Evolutionary conservation across 2,329 filamentous ascomycete genomes (phyloP).

Genomic region (Nemania sp.): DNA sequence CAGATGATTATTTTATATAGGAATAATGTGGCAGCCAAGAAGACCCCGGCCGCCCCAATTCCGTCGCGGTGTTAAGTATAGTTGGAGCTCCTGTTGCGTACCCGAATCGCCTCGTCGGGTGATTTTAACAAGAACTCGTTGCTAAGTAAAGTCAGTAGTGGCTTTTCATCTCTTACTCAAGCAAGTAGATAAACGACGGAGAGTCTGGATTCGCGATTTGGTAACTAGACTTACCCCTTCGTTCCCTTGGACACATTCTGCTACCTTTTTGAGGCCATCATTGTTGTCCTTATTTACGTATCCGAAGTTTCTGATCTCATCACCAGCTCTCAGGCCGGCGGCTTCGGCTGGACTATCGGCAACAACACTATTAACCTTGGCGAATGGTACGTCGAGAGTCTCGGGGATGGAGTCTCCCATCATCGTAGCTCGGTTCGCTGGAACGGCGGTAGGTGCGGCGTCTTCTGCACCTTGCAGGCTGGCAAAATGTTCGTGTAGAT

Average conservation of each 20-base stretch:
- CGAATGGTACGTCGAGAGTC: constrained; percentile 71
- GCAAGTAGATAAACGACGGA: not conserved
- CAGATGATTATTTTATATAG: constrained; percentile 63
- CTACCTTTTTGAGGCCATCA: constrained; percentile 85
- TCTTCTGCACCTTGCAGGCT: constrained; percentile 67
- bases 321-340: constrained; percentile 83
- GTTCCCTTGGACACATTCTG: constrained; percentile 89
- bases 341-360: constrained; percentile 81
- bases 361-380: constrained; percentile 88
- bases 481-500: constrained; percentile 92
- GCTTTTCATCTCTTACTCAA: constrained; percentile 6
- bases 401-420: constrained; percentile 53
- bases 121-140: constrained; percentile 76
- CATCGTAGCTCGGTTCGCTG: constrained; percentile 43
- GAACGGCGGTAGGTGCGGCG: constrained; percentile 42
- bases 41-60: constrained; percentile 93
- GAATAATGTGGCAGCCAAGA: constrained; percentile 90
- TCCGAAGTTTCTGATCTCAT: constrained; percentile 87
- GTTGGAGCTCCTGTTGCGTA: constrained; percentile 68
- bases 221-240: constrained; percentile 76
- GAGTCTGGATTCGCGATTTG: not conserved
- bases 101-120: constrained; percentile 61
- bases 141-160: constrained; percentile 59
- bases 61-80: constrained; percentile 79
- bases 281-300: constrained; percentile 86